A percentile compares a stretch with the other conserved stretches of the same genome.
Evolutionary conservation across 768 basidiomycete species (phyloP).

Genomic region (Solioccasus polychromus): DNA sequence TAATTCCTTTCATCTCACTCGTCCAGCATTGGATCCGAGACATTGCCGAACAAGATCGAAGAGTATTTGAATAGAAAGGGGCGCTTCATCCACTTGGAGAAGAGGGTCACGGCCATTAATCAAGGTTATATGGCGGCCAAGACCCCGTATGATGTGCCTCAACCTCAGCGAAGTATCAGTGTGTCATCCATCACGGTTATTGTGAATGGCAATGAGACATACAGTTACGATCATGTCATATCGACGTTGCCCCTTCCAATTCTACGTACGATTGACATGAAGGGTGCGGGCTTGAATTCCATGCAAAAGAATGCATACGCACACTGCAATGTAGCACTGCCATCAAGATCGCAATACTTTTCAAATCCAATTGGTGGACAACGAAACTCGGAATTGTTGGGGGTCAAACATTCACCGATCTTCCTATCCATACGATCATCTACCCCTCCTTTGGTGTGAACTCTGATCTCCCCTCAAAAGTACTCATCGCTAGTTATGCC

Average conservation of each 20-base stretch:
- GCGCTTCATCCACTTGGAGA: slow-evolving; percentile 9
- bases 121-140: slow-evolving; percentile 3
- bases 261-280: slow-evolving; percentile 35
- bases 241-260: slow-evolving; percentile 39
- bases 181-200: slow-evolving; percentile 8
- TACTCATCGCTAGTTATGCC: slow-evolving; percentile 41
- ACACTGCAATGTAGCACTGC: slow-evolving; percentile 35
- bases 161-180: no score
- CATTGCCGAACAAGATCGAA: slow-evolving; percentile 23
- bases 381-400: slow-evolving; percentile 34
- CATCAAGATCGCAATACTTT: slow-evolving; percentile 43
- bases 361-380: slow-evolving; percentile 45
- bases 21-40: slow-evolving; percentile 24
- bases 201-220: slow-evolving; percentile 2
- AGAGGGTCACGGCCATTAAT: slow-evolving; percentile 19
- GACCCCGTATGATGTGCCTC: no score
- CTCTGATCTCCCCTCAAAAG: slow-evolving; percentile 18
- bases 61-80: slow-evolving; percentile 8
- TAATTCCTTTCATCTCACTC: not conserved
- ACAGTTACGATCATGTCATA: slow-evolving; percentile 39
- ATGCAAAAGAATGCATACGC: slow-evolving; percentile 39
- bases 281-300: slow-evolving; percentile 22
- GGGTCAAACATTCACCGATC: slow-evolving; percentile 42
- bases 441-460: slow-evolving; percentile 42
- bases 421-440: slow-evolving; percentile 39